Evolutionary conservation across 73 alveolate species (phyloP).

Genomic region (Halteria grandinella): DNA sequence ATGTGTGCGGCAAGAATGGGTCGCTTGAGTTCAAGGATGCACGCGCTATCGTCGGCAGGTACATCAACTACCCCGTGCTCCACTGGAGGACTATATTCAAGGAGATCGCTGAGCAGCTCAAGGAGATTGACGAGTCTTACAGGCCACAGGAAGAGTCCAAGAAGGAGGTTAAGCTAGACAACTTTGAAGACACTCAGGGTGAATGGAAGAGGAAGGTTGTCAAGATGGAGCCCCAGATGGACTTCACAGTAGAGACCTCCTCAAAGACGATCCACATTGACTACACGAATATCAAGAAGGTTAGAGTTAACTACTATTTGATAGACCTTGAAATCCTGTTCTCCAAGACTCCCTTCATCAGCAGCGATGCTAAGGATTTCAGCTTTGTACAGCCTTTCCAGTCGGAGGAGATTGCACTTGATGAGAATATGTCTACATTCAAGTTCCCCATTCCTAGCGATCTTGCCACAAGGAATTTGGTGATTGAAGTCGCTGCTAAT

Average conservation of each 20-base stretch:
- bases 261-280: constrained; percentile 57
- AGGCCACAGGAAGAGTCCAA: constrained; percentile 58
- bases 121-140: constrained; percentile 69
- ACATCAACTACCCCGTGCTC: constrained; percentile 73
- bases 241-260: constrained; percentile 57
- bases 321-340: constrained; percentile 90
- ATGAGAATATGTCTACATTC: constrained; percentile 34
- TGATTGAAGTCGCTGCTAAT: constrained; percentile 80
- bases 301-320: constrained; percentile 76
- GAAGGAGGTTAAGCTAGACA: constrained; percentile 45
- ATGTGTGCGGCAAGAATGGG: constrained; percentile 54
- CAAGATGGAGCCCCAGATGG: constrained; percentile 64
- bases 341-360: constrained; percentile 90
- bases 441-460: constrained; percentile 76
- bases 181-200: constrained; percentile 67
- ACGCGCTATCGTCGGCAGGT: constrained; percentile 67
- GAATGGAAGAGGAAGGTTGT: constrained; percentile 75
- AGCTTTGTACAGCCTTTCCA: constrained; percentile 81
- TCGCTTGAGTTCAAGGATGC: constrained; percentile 77
- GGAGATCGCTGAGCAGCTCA: constrained; percentile 76
- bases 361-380: constrained; percentile 75
- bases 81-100: constrained; percentile 85
- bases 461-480: constrained; percentile 72
- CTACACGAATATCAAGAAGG: constrained; percentile 65
- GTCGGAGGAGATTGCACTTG: constrained; percentile 52